Evolutionary conservation across 139 green algal species (phyloP), one percentile per base, ranked within the genome.

Genomic region (Chlamydomonas sp.): DNA sequence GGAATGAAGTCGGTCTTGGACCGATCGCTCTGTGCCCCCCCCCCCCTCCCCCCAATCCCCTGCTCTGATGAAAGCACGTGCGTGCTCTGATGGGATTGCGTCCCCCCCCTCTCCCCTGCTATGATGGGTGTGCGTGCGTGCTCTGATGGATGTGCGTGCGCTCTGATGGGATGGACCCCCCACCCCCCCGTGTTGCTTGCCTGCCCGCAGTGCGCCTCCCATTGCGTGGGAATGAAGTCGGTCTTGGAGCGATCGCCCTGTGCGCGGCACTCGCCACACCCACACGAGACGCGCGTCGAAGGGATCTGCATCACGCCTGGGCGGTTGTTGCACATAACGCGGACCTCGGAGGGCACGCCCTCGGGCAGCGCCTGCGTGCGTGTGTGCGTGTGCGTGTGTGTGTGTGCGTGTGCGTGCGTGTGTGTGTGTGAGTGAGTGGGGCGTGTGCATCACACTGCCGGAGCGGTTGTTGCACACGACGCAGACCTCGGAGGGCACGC

Each of bases 181-280:
- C n/a, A n/a, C n/a, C n/a, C n/a, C n/a, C n/a, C n/a, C n/a, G n/a
- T n/a, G n/a, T n/a, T n/a, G n/a, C n/a, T n/a, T 1, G 66, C 43
- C 16, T 54, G 65, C 8, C 87, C 87, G 38, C 72, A 84, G 66
- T 90, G 84, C 61, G 72, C 59, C 73, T 89, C 83, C 54, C 73
- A 89, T 54, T 89, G 73, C 16, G 67, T 79, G n/a, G n/a, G n/a
- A n/a, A n/a, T n/a, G n/a, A n/a, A n/a, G n/a, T n/a, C n/a, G n/a
- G n/a, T n/a, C n/a, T n/a, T n/a, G n/a, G n/a, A n/a, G n/a, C n/a
- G n/a, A n/a, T n/a, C n/a, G n/a, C n/a, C n/a, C n/a, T n/a, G n/a
- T 28, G 6, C 28, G 62, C 62, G 34, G 60, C 82, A 87, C 8
- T 49, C 48, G 33, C 38, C 54, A 65, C 82, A 87, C 30, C 31